Evolutionary conservation across 441 rosid genomes (phyloP).

Genomic region (Syzygium syzygioides): DNA sequence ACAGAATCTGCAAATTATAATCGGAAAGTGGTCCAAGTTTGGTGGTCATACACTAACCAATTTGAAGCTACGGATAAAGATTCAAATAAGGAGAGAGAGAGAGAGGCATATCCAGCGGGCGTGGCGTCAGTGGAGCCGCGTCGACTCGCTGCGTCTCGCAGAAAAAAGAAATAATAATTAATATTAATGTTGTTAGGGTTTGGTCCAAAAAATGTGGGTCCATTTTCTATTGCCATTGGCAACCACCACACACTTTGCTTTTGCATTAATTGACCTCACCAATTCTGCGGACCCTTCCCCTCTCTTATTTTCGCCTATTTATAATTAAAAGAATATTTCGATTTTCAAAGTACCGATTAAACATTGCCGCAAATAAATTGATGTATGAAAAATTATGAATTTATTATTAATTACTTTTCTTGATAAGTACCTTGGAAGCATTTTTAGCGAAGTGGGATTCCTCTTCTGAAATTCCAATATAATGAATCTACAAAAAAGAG

Average conservation of each 20-base stretch:
- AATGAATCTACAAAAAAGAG: neutral
- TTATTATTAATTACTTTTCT: neutral
- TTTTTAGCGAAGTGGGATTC: no score
- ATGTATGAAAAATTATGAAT: neutral
- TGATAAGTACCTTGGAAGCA: neutral
- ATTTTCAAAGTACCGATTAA: neutral
- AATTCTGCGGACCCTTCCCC: neutral
- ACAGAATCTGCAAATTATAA: neutral
- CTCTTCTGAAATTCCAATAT: neutral
- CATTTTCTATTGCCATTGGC: neutral
- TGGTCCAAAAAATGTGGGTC: neutral
- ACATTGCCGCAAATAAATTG: neutral
- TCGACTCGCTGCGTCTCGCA: neutral
- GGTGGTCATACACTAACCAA: neutral
- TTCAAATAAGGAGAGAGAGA: neutral
- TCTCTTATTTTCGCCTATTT: neutral
- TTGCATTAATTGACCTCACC: neutral
- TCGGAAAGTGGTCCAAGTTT: neutral
- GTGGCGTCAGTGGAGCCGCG: neutral
- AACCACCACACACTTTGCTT: neutral
- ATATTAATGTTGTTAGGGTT: neutral
- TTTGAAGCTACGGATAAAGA: neutral
- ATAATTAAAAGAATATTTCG: neutral
- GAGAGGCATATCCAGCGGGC: no score
- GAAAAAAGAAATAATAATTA: neutral